A percentile compares a stretch with the other conserved stretches of the same genome.
Evolutionary conservation across 2,329 filamentous ascomycete species (phyloP).

Genomic region (Colletotrichum liaoningense): DNA sequence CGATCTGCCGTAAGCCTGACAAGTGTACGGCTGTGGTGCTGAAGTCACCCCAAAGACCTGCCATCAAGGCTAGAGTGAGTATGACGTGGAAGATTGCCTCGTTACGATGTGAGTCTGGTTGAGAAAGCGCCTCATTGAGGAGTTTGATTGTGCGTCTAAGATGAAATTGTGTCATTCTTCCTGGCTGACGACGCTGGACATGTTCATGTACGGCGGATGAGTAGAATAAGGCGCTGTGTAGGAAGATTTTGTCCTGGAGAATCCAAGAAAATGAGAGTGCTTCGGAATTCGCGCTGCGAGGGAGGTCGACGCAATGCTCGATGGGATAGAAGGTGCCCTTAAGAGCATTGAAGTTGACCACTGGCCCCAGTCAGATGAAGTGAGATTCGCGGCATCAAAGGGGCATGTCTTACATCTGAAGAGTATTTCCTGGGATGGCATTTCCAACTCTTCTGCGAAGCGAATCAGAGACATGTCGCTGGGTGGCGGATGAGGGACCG

Average conservation of each 20-base stretch:
- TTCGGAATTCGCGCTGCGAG: constrained; percentile 4
- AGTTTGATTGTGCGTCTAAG: constrained; percentile 5
- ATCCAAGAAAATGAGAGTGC: constrained; percentile 11
- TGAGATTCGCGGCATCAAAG: neutral
- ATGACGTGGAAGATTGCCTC: constrained; percentile 9
- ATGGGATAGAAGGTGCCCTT: constrained; percentile 2
- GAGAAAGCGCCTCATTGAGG: constrained; percentile 3
- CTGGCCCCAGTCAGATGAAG: neutral
- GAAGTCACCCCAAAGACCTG: constrained; percentile 9
- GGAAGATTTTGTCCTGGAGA: constrained; percentile 6
- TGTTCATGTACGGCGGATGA: constrained; percentile 4
- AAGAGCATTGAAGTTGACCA: neutral
- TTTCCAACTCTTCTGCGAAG: constrained; percentile 9
- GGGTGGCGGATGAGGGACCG: neutral
- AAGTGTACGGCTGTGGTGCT: constrained; percentile 4
- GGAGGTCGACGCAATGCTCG: constrained; percentile 10
- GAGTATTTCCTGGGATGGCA: constrained; percentile 1
- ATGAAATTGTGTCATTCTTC: neutral
- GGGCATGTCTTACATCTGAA: neutral
- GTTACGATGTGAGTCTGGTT: neutral
- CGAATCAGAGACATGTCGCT: constrained; percentile 1
- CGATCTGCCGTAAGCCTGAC: constrained; percentile 7
- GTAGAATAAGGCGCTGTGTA: constrained; percentile 8
- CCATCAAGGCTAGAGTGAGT: constrained; percentile 12
- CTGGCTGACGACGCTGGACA: neutral